Base-by-base conservation (phyloP, 2,329 filamentous ascomycete species). In the Fusarium continuum region DNA sequence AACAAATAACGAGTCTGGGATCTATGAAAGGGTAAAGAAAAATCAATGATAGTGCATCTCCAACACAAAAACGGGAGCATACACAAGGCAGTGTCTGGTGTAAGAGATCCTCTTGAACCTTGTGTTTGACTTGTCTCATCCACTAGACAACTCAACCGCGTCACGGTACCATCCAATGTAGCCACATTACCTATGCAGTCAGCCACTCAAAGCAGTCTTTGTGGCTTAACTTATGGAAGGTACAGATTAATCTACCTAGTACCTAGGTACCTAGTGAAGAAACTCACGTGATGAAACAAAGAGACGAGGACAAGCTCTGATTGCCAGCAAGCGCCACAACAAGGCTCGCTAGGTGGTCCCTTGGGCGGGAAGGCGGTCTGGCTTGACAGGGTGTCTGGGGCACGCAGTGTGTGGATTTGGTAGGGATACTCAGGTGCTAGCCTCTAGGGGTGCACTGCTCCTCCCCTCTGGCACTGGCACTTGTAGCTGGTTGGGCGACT, bases 291-390 rank as follows among this genome's bases (percentile, higher is more conserved):
- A 64, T 47, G 50, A 53, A 61, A 52, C 58, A 35, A 57, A 46
- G 61, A 55, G 19, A 54, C 19, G 17, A 60, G 54, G 19, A 54
- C 19, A n/a, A 60, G 47, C 59, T 70, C 43, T 49, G 58, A 40
- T 36, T 36, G 44, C 54, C 39, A 60, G 52, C 55, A 61, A 44
- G 36, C 43, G 55, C 61, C 51, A 65, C 53, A 60, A 6, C 36
- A 55, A 63, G 64, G 50, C 53, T 45, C 38, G 45, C 63, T 62
- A 62, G 58, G 55, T 55, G 64, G 55, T 66, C 62, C 54, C 58
- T 58, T 55, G 23, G 48, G 56, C 57, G 63, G 67, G 68, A 65
- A 69, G 65, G 68, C 68, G 68, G 68, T 70, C 68, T 67, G 68
- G 67, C 56, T 70, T 62, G 55, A 69, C 63, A 67, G 55, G 50